phyloP scores from a whole-genome alignment of 805 yeast species.

The Grigorovia transvaalensis region DNA sequence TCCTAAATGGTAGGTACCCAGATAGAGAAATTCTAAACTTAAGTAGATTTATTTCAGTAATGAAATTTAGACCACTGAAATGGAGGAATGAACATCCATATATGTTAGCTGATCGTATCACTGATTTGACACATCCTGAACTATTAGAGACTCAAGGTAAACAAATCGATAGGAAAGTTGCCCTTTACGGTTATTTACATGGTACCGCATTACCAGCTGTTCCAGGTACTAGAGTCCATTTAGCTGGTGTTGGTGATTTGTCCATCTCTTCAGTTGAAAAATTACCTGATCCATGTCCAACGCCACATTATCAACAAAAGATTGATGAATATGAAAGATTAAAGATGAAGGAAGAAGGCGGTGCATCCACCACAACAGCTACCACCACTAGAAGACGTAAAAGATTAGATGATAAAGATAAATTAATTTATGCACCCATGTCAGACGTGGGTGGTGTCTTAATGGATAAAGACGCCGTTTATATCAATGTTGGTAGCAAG shows the following conservation, averaged over 20 bases:
- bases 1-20: conserved; percentile 93
- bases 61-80: conserved; percentile 97
- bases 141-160: conserved; percentile 57
- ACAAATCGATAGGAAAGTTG: conserved; percentile 80
- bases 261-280: conserved; percentile 69
- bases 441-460: conserved; percentile 98
- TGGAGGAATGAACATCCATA: conserved; percentile 99
- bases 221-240: conserved; percentile 66
- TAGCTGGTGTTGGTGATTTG: conserved; percentile 93
- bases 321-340: conserved; percentile 75
- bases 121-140: conserved; percentile 91
- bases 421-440: conserved; percentile 97
- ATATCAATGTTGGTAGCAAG: conserved; percentile 48
- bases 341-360: conserved; percentile 53
- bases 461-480: conserved; percentile 95
- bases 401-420: conserved; percentile 87
- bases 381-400: conserved; percentile 73
- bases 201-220: conserved; percentile 73
- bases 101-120: conserved; percentile 78
- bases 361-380: conserved; percentile 26
- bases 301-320: conserved; percentile 83
- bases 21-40: conserved; percentile 90
- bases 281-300: conserved; percentile 97
- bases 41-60: conserved; percentile 85
- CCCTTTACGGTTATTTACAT: conserved; percentile 87